Percentiles rank a stretch among this genome's conserved stretches.
phyloP scores from a whole-genome alignment of 2,329 filamentous ascomycete species.

The Hypoxylon rubiginosum region DNA sequence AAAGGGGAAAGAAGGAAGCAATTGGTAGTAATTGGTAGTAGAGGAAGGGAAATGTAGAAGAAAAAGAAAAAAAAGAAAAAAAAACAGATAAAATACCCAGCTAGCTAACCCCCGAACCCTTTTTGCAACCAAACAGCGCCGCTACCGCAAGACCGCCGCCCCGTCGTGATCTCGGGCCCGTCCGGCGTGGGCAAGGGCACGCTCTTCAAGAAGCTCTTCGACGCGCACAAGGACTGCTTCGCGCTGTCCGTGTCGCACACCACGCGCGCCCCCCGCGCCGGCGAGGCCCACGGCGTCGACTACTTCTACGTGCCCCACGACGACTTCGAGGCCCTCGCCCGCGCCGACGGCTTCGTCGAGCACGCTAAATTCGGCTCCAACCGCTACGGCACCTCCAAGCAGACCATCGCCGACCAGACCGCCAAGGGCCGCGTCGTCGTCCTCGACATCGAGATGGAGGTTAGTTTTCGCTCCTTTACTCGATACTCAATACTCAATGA shows the following conservation, averaged over 20 bases:
- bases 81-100: not conserved
- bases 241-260: constrained; percentile 78
- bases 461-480: constrained; percentile 55
- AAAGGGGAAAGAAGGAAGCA: not conserved
- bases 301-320: constrained; percentile 82
- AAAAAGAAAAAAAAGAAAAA: not conserved
- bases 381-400: constrained; percentile 86
- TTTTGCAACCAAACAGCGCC: constrained; percentile 13
- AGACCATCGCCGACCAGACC: constrained; percentile 81
- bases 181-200: constrained; percentile 87
- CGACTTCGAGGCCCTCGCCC: constrained; percentile 76
- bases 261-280: constrained; percentile 80
- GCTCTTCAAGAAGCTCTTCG: constrained; percentile 79
- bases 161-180: constrained; percentile 84
- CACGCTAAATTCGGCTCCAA: constrained; percentile 87
- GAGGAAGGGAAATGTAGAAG: not conserved
- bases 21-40: too few species aligned
- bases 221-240: constrained; percentile 64
- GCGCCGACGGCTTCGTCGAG: constrained; percentile 84
- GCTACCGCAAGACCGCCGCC: constrained; percentile 65
- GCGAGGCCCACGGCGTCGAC: constrained; percentile 81
- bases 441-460: constrained; percentile 97
- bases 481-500: too few species aligned
- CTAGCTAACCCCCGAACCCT: not conserved
- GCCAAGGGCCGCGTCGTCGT: constrained; percentile 81